Conservation (phyloP, 495 filamentous ascomycete species). For the Aspergillus panamensis region DNA sequence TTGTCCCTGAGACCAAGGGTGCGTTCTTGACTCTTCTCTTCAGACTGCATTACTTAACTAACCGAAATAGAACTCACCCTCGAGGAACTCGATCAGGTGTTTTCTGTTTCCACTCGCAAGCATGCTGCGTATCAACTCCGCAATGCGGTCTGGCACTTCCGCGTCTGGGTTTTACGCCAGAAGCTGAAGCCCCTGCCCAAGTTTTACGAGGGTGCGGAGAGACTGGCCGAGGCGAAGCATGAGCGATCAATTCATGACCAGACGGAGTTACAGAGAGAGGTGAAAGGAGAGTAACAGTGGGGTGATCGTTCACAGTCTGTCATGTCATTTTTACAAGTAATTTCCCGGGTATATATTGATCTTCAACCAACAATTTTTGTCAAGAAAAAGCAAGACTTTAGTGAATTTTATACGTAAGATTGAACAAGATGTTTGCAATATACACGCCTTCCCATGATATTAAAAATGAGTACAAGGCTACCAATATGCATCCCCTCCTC, state of each 20-base stretch:
- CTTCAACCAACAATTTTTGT: no score
- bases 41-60: no score
- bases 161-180: slow-evolving; percentile 48
- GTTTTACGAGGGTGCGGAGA: slow-evolving; percentile 34
- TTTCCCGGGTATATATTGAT: no score
- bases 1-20: slow-evolving; percentile 57
- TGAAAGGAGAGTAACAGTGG: no score
- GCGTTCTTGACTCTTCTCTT: slow-evolving; percentile 14
- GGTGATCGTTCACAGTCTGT: not conserved
- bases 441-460: no score
- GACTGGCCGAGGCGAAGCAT: not conserved
- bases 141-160: slow-evolving; percentile 50
- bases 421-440: no score
- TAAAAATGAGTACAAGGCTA: no score
- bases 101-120: slow-evolving; percentile 49
- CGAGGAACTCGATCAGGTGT: slow-evolving; percentile 52
- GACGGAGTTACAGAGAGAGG: no score
- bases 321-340: no score
- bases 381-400: no score
- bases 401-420: no score
- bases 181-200: slow-evolving; percentile 43
- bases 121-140: slow-evolving; percentile 47
- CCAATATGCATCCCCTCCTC: no score
- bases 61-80: slow-evolving; percentile 40
- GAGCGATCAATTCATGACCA: not conserved